These are phyloP conservation scores for Entomortierella parvispora DNA, from an alignment of 192 early-diverging fungal species.

Conservation along the genomic window DNA sequence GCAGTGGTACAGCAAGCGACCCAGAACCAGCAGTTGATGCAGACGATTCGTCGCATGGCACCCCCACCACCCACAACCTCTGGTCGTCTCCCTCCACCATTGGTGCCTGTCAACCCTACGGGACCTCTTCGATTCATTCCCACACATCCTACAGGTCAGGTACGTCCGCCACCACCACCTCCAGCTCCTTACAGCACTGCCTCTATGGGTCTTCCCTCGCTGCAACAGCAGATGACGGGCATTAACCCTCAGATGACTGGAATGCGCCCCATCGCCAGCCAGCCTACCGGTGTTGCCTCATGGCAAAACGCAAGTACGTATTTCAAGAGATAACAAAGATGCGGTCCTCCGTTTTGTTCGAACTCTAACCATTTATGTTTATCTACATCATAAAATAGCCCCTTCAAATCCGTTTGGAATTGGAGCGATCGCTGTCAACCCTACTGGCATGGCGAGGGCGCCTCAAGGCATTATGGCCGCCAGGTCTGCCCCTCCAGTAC, in stretches of 20 bases:
- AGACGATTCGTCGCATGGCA: slow-evolving; percentile 35
- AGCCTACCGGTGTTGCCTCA: slow-evolving; percentile 53
- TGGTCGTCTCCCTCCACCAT: slow-evolving; percentile 27
- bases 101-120: slow-evolving; percentile 51
- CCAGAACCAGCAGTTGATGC: slow-evolving; percentile 35
- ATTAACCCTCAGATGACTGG: slow-evolving; percentile 41
- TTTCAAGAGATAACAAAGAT: neutral
- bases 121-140: slow-evolving; percentile 48
- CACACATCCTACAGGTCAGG: slow-evolving; percentile 45
- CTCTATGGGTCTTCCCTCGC: slow-evolving; percentile 38
- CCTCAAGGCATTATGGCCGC: slow-evolving; percentile 32
- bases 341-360: neutral
- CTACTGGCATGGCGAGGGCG: slow-evolving; percentile 28
- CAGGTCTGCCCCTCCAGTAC: slow-evolving; percentile 42
- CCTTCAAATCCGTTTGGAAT: slow-evolving; percentile 47
- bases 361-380: neutral
- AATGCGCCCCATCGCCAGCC: slow-evolving; percentile 6
- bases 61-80: slow-evolving; percentile 46
- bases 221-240: slow-evolving; percentile 51
- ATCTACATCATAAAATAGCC: slow-evolving; percentile 10
- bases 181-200: slow-evolving; percentile 38
- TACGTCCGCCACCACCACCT: slow-evolving; percentile 9
- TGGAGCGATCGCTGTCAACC: slow-evolving; percentile 48
- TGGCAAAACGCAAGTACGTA: slow-evolving; percentile 57
- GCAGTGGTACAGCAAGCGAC: slow-evolving; percentile 37